Evolutionary conservation across 257 asterid genomes (phyloP).

Genomic region (Solanum dulcamara): DNA sequence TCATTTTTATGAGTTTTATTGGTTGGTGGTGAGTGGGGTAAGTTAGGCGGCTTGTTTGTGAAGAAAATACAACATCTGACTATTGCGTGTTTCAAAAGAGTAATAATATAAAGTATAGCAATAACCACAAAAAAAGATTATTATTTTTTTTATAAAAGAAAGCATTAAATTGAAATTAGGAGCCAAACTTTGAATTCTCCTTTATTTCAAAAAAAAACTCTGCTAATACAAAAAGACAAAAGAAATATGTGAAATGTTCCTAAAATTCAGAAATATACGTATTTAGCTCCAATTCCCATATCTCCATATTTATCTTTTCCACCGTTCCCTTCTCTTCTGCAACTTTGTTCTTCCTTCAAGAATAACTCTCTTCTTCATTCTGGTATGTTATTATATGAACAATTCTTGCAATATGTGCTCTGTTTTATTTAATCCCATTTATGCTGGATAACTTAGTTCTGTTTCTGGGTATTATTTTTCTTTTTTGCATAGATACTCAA

Average conservation of each 20-base stretch:
- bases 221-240: background rate
- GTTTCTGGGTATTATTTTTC: background rate
- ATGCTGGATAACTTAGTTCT: background rate
- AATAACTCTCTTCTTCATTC: background rate
- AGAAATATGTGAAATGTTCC: background rate
- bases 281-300: background rate
- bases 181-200: background rate
- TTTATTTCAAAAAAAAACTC: background rate
- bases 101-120: background rate
- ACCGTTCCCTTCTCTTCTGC: background rate
- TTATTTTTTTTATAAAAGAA: background rate
- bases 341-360: background rate
- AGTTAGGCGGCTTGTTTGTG: background rate
- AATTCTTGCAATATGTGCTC: background rate
- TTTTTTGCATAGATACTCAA: background rate
- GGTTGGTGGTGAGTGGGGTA: conserved; percentile 6
- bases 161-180: background rate
- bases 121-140: background rate
- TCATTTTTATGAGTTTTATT: background rate
- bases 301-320: background rate
- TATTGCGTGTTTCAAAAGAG: background rate
- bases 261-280: background rate
- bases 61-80: background rate
- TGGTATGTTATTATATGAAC: background rate
- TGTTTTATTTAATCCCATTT: background rate